Evolutionary conservation across 2,329 filamentous ascomycete species (phyloP), one percentile per base, ranked within the genome.

Genomic region (Byssoonygena ceratinophila): DNA sequence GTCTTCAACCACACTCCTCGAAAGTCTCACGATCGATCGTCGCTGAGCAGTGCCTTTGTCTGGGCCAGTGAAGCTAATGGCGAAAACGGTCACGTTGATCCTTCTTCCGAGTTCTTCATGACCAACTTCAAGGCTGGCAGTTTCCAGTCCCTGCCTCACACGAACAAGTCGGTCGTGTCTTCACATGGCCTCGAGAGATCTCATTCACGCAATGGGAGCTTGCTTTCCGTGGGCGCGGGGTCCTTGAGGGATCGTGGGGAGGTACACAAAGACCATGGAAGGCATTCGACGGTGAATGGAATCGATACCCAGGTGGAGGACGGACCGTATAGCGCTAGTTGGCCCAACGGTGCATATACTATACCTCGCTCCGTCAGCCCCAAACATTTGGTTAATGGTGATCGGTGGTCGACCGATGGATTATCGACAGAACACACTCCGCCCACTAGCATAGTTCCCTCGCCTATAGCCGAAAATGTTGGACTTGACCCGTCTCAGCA

Each of bases 121-220:
- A 66, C 67, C 46, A 63, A 64, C 27, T 52, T 68, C 32, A 71
- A 69, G 62, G 69, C 72, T 66, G 76, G 79, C 62, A 82, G 76
- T 68, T 50, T 57, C 25, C 54, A 55, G 78, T 82, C 70, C 78
- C 74, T 66, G 32, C 45, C 54, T 43, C 49, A 51, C 18, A 48
- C 46, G 3, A 49, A 44, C 39, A 53, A 53, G 46, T 53, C 51
- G 8, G 46, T 44, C 5, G 37, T 53, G 7, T 53, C 51, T 11
- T 49, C 54, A 16, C 44, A 47, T 14, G 51, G 49, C 4, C 41
- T 43, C 7, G 47, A 50, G 29, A 46, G 54, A 37, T 37, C 37
- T 36, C 52, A 59, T 49, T 57, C 56, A 45, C 54, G 50, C 16
- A 54, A 59, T 54, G 49, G 53, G 46, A 54, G 52, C 55, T 49